A percentile compares a stretch with the other conserved stretches of the same genome.
Evolutionary conservation across 2,329 filamentous ascomycete genomes (phyloP).

Genomic region (Chaetoscypha palmicola): DNA sequence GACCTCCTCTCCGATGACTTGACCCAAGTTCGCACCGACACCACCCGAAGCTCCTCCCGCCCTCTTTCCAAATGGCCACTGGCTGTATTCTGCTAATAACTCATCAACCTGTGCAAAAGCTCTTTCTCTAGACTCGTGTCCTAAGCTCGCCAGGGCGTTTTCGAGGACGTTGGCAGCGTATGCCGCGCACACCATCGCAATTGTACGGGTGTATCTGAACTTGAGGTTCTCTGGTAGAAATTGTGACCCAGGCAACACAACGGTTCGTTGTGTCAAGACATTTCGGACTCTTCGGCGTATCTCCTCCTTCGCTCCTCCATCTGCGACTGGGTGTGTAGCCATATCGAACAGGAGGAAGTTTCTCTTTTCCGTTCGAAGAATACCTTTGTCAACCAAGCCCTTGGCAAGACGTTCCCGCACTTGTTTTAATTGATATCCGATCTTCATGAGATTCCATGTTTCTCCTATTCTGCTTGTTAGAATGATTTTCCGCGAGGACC

Average conservation of each 20-base stretch:
- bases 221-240: slow-evolving; percentile 93
- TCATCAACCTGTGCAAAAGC: slow-evolving; percentile 98
- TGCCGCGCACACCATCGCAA: slow-evolving; percentile 94
- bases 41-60: slow-evolving; percentile 64
- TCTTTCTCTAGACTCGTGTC: slow-evolving; percentile 87
- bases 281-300: slow-evolving; percentile 88
- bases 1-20: slow-evolving; percentile 75
- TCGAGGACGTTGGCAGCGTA: slow-evolving; percentile 98
- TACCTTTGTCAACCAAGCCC: slow-evolving; percentile 96
- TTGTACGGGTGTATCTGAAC: slow-evolving; percentile 84
- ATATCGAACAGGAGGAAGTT: slow-evolving; percentile 99
- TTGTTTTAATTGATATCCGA: slow-evolving; percentile 98
- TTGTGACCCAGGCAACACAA: slow-evolving; percentile 77
- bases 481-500: neutral
- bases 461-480: slow-evolving; percentile 55
- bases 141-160: slow-evolving; percentile 89
- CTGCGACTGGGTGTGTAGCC: slow-evolving; percentile 96
- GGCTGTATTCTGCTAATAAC: slow-evolving; percentile 88
- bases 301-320: slow-evolving; percentile 95
- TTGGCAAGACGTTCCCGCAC: slow-evolving; percentile 96
- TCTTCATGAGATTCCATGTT: slow-evolving; percentile 99
- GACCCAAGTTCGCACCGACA: slow-evolving; percentile 86
- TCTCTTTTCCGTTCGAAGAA: slow-evolving; percentile 95
- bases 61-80: slow-evolving; percentile 91
- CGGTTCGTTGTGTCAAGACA: slow-evolving; percentile 86